Evolutionary conservation across 2,329 filamentous ascomycete species (phyloP), one percentile per base, ranked within the genome.

Genomic region (Alternaria viburni): DNA sequence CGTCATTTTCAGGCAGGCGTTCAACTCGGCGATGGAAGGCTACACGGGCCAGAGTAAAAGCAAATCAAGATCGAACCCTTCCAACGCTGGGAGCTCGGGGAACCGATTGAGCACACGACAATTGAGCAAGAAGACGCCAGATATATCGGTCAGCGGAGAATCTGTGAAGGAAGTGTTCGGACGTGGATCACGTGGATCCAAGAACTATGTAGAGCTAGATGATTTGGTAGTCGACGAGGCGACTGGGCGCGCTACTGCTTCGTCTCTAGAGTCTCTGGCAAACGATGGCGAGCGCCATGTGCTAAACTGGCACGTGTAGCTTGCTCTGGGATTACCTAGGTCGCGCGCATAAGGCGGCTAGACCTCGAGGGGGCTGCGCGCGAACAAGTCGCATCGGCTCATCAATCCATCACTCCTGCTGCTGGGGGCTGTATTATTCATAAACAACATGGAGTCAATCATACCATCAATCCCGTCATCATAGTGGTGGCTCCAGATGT

Each of bases 11-110:
- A 65, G 59, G 62, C 45, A 60, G 36, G 62, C 62, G 23, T 12
- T 65, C 57, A 59, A 57, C 55, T 59, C 62, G 12, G 62, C 56
- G 19, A 60, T 62, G 17, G 55, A 71, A 51, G 49, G 57, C 41
- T 54, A 54, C 49, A 52, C 47, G 19, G 41, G 49, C 26, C 44
- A 36, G 17, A 54, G 57, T 46, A 51, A 46, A 51, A 43, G 30
- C 32, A 58, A 58, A 30, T 50, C 45, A 15, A 23, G 41, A 46
- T 59, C 57, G 9, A 46, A 59, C 19, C 41, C 57, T 54, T 59
- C 57, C 26, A 51, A 59, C 15, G 41, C 36, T 36, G 57, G 25
- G 49, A 54, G 57, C 49, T 52, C 47, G 54, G 54, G 44, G 19
- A 54, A 54, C 19, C 49, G 41, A 32, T 52, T 52, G 57, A 51